Conservation (phyloP, 352 stramenopile genomes). For the Phytophthora foliorum region DNA sequence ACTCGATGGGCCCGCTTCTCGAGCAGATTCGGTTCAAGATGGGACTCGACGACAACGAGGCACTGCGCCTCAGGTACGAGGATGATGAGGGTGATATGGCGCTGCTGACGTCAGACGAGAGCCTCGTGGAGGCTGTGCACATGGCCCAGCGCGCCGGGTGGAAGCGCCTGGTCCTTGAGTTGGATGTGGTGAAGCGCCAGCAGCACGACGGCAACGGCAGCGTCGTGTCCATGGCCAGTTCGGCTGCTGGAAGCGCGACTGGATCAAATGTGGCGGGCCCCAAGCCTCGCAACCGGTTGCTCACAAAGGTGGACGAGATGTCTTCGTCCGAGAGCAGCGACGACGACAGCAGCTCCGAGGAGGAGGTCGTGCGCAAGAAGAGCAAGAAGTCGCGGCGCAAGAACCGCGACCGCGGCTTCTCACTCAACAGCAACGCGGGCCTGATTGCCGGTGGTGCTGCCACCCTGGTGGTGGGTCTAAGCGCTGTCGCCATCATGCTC, state of each 20-base stretch:
- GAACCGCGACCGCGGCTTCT: slow-evolving; percentile 39
- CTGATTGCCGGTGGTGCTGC: slow-evolving; percentile 49
- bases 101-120: slow-evolving; percentile 88
- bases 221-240: slow-evolving; percentile 47
- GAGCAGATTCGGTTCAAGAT: slow-evolving; percentile 90
- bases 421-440: slow-evolving; percentile 25
- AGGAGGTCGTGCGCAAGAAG: slow-evolving; percentile 56
- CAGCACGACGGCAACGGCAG: slow-evolving; percentile 45
- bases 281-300: slow-evolving; percentile 57
- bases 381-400: slow-evolving; percentile 59
- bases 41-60: slow-evolving; percentile 60
- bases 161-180: slow-evolving; percentile 86
- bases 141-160: slow-evolving; percentile 89
- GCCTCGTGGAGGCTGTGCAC: slow-evolving; percentile 84
- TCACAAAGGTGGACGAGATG: slow-evolving; percentile 88
- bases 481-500: slow-evolving; percentile 62
- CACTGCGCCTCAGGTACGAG: slow-evolving; percentile 88
- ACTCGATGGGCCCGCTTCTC: slow-evolving; percentile 73
- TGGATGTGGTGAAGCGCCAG: slow-evolving; percentile 76
- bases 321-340: slow-evolving; percentile 55
- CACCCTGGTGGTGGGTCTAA: slow-evolving; percentile 58
- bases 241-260: slow-evolving; percentile 26
- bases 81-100: slow-evolving; percentile 90
- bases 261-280: slow-evolving; percentile 27
- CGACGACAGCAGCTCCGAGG: slow-evolving; percentile 48